Evolutionary conservation across 805 yeast species (phyloP).

Genomic region (Hanseniaspora thailandica): DNA sequence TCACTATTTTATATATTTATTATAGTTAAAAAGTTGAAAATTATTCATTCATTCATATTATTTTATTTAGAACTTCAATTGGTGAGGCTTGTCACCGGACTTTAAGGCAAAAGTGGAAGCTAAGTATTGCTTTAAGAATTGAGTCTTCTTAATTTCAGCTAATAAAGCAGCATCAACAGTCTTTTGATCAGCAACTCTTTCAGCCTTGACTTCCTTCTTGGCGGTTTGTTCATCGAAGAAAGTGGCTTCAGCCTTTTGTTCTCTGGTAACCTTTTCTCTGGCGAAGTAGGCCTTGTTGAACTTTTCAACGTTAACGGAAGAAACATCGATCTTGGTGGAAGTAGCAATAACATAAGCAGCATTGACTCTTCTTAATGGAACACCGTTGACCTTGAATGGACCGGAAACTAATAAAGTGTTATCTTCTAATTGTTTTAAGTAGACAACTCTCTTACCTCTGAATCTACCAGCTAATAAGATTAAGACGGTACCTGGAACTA

Average conservation of each 20-base stretch:
- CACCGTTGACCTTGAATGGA: constrained; percentile 99
- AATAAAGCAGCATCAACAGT: constrained; percentile 82
- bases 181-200: constrained; percentile 96
- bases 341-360: constrained; percentile 98
- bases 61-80: constrained; percentile 74
- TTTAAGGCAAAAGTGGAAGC: constrained; percentile 91
- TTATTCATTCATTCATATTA: neutral
- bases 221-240: constrained; percentile 67
- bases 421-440: constrained; percentile 93
- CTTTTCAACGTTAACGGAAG: constrained; percentile 74
- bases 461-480: constrained; percentile 97
- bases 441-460: constrained; percentile 99
- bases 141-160: constrained; percentile 92
- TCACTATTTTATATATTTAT: constrained; percentile 16
- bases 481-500: constrained; percentile 96
- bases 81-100: constrained; percentile 97
- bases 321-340: constrained; percentile 77
- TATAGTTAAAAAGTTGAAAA: constrained; percentile 7
- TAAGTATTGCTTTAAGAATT: constrained; percentile 92
- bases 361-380: constrained; percentile 97
- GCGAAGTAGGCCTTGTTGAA: constrained; percentile 93
- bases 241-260: constrained; percentile 80
- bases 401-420: constrained; percentile 94
- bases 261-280: constrained; percentile 77
- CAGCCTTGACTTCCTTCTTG: constrained; percentile 81